Conservation (phyloP, 2,329 filamentous ascomycete species). For the Trichophyton benhamiae region DNA sequence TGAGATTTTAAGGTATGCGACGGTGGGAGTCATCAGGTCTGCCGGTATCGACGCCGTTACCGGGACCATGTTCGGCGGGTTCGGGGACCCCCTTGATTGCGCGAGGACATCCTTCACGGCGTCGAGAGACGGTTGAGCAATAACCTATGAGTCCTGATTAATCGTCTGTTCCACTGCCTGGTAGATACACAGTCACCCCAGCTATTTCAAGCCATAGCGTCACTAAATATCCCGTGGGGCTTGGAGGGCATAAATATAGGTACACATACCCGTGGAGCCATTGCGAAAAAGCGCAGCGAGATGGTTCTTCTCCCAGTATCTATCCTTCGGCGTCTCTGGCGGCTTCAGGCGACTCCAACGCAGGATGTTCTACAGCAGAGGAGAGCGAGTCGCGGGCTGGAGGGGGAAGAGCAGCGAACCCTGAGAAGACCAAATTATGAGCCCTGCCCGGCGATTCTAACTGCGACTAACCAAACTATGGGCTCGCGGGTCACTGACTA, state of each 20-base stretch:
- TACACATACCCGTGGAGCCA: conserved; percentile 10
- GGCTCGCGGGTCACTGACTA: not conserved
- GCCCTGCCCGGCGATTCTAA: not conserved
- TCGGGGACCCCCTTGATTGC: conserved; percentile 38
- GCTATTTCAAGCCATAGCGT: not conserved
- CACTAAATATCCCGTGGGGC: not conserved
- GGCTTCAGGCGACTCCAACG: not conserved
- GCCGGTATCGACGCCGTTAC: conserved; percentile 75
- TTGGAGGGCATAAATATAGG: not conserved
- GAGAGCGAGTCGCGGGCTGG: not conserved
- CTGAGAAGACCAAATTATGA: not conserved
- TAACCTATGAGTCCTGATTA: conserved; percentile 25
- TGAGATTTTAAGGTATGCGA: conserved; percentile 85
- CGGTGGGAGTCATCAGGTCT: conserved; percentile 86
- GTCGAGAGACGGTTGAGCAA: conserved; percentile 50
- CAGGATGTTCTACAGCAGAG: not conserved
- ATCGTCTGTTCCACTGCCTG: not conserved
- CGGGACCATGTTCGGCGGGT: conserved; percentile 65
- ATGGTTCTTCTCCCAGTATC: not conserved
- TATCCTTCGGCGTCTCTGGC: too few relatives aligned
- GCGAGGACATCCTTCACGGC: conserved; percentile 46
- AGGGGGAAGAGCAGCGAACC: not conserved
- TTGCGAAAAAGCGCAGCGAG: not conserved
- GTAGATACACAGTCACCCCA: not conserved
- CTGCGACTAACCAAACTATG: not conserved